Evolutionary conservation across 2,329 filamentous ascomycete species (phyloP).

Genomic region (Botrytis hyacinthi): DNA sequence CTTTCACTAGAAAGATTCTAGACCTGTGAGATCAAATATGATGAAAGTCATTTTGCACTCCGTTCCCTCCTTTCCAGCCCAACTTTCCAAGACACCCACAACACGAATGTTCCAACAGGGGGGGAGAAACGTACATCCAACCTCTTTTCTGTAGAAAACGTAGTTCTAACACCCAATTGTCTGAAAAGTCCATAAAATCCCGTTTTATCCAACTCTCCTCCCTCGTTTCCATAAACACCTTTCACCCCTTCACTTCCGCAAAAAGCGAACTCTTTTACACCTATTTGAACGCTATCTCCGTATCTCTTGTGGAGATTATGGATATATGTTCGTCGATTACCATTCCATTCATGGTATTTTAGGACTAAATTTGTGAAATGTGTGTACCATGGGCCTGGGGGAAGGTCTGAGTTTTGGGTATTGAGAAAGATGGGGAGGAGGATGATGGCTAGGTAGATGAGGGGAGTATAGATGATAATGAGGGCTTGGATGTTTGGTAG

Average conservation of each 20-base stretch:
- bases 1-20: background rate
- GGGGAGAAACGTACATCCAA: constrained; percentile 26
- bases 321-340: constrained; percentile 53
- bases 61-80: no score
- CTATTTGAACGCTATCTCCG: constrained; percentile 56
- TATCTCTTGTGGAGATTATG: constrained; percentile 55
- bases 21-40: background rate
- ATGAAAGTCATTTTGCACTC: background rate
- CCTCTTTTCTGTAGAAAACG: constrained; percentile 41
- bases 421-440: background rate
- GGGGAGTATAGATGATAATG: background rate
- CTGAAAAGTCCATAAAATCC: constrained; percentile 62
- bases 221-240: constrained; percentile 55
- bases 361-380: constrained; percentile 29
- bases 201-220: constrained; percentile 50
- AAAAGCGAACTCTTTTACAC: constrained; percentile 59
- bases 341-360: constrained; percentile 50
- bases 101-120: background rate
- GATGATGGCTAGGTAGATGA: background rate
- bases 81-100: background rate
- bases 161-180: constrained; percentile 46
- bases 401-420: background rate
- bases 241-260: constrained; percentile 55
- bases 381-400: constrained; percentile 33
- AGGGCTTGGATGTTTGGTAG: no score